These are phyloP conservation scores for Eimeria mitis DNA, from an alignment of 169 alveolate genomes.

Conservation along the genomic window DNA sequence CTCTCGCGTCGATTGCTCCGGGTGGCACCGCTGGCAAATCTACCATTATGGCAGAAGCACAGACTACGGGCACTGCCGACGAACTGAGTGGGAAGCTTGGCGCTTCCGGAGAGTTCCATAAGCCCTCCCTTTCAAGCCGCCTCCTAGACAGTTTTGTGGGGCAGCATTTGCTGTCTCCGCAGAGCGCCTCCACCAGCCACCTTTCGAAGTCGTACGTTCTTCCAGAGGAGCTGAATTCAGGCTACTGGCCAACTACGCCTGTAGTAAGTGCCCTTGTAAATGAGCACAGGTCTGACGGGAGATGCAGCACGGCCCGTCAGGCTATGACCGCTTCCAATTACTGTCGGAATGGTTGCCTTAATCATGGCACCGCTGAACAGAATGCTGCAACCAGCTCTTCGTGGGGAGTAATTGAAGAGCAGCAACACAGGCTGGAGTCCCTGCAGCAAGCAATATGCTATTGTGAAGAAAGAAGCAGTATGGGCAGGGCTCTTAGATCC, in stretches of 20 bases:
- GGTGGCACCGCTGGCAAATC: neutral
- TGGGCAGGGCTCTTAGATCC: constrained; percentile 59
- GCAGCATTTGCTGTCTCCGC: constrained; percentile 18
- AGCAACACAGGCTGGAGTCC: constrained; percentile 30
- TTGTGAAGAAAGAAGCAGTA: constrained; percentile 52
- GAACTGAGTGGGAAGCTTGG: constrained; percentile 1
- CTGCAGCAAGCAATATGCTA: constrained; percentile 46
- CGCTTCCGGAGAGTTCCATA: neutral
- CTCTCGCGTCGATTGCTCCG: constrained; percentile 20
- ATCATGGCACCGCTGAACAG: neutral
- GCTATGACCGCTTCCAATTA: neutral
- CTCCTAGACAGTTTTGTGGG: neutral
- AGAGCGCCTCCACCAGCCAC: constrained; percentile 13
- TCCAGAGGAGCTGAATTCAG: neutral
- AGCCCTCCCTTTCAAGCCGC: neutral
- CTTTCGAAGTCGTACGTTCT: neutral
- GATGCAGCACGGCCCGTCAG: neutral
- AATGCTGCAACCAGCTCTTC: neutral
- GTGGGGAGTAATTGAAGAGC: constrained; percentile 50
- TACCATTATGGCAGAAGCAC: neutral
- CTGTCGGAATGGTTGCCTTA: neutral
- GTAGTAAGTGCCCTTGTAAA: neutral
- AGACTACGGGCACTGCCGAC: neutral
- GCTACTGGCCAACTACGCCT: neutral
- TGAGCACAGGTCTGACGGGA: neutral